Evolutionary conservation across 2,329 filamentous ascomycete species (phyloP).

Genomic region (Scorias spongiosa): DNA sequence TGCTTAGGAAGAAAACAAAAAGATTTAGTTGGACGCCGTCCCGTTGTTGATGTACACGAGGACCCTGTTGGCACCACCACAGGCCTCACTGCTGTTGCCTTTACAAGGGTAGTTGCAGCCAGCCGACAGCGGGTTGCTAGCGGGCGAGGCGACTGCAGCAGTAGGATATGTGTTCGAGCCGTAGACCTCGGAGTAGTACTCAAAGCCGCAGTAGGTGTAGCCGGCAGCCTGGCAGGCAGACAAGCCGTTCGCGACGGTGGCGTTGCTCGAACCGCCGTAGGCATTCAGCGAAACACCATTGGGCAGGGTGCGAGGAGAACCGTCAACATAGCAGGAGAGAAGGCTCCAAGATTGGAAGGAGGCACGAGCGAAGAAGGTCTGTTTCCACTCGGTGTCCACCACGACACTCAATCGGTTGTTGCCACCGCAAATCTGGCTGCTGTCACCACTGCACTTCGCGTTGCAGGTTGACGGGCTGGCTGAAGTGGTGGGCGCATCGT

Average conservation of each 20-base stretch:
- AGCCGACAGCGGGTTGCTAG: constrained; percentile 8
- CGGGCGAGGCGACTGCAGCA: constrained; percentile 4
- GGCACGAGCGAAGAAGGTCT: constrained; percentile 11
- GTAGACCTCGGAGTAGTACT: constrained; percentile 16
- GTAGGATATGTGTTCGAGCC: constrained; percentile 7
- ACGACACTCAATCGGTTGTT: constrained; percentile 10
- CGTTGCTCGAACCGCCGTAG: constrained; percentile 11
- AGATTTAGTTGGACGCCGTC: constrained; percentile 1
- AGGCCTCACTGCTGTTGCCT: constrained; percentile 17
- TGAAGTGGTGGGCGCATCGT: constrained; percentile 1
- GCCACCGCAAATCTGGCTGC: constrained; percentile 16
- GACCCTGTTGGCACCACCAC: constrained; percentile 13
- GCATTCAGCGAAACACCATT: constrained; percentile 6
- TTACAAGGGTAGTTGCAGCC: constrained; percentile 16
- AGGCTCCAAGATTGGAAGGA: constrained; percentile 12
- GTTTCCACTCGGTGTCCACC: constrained; percentile 11
- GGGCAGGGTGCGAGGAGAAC: constrained; percentile 7
- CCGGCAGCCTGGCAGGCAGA: constrained; percentile 12
- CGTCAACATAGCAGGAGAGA: constrained; percentile 14
- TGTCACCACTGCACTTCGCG: constrained; percentile 16
- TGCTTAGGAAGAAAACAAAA: background rate
- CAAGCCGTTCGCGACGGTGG: constrained; percentile 14
- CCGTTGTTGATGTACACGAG: constrained; percentile 15
- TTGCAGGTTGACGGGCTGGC: constrained; percentile 8
- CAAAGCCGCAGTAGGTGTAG: constrained; percentile 12